These are phyloP conservation scores for Penicillium salamii DNA, from an alignment of 495 filamentous ascomycete genomes.

Conservation along the genomic window DNA sequence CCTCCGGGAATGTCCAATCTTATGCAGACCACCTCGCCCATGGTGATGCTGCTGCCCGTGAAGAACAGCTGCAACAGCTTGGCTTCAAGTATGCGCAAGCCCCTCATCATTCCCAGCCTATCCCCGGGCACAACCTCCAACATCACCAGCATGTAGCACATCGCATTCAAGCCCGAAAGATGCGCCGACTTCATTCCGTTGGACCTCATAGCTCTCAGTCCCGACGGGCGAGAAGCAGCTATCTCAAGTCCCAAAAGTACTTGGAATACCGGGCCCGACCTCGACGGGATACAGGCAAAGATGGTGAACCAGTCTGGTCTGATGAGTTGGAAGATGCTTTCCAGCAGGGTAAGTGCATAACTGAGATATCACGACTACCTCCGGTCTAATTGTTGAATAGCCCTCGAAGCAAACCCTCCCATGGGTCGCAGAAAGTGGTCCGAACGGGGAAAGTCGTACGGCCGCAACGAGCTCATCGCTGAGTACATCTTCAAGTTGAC, in stretches of 20 bases:
- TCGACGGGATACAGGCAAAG: slow-evolving; percentile 51
- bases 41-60: slow-evolving; percentile 30
- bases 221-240: slow-evolving; percentile 36
- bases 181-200: slow-evolving; percentile 39
- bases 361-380: not conserved
- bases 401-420: slow-evolving; percentile 72
- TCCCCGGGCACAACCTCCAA: slow-evolving; percentile 28
- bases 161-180: slow-evolving; percentile 37
- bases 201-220: slow-evolving; percentile 26
- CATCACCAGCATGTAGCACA: slow-evolving; percentile 25
- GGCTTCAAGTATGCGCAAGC: slow-evolving; percentile 41
- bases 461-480: slow-evolving; percentile 88
- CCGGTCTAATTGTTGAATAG: slow-evolving; percentile 41
- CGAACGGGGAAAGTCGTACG: slow-evolving; percentile 67
- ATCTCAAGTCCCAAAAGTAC: slow-evolving; percentile 49
- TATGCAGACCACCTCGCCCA: slow-evolving; percentile 39
- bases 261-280: slow-evolving; percentile 68
- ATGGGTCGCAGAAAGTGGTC: slow-evolving; percentile 80
- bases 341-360: slow-evolving; percentile 67
- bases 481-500: slow-evolving; percentile 73
- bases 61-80: slow-evolving; percentile 40
- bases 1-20: slow-evolving; percentile 49
- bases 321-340: slow-evolving; percentile 83
- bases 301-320: slow-evolving; percentile 70
- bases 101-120: slow-evolving; percentile 30